phyloP scores from a whole-genome alignment of 768 basidiomycete species.

The Rhodosporidiobolus odoratus region DNA sequence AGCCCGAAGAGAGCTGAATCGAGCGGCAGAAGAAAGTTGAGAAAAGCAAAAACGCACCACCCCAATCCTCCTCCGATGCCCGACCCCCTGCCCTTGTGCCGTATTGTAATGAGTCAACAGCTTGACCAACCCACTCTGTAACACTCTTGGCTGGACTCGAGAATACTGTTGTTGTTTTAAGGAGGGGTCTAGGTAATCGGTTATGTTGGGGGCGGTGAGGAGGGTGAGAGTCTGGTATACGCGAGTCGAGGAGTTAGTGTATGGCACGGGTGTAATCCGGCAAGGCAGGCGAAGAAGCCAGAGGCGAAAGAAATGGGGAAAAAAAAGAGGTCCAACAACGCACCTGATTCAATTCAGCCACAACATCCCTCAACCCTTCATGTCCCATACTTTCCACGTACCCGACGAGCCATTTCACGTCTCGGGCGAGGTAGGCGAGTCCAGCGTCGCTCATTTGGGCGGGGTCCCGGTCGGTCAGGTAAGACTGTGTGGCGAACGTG shows the following conservation, averaged over 20 bases:
- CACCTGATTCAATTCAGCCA: slow-evolving; percentile 41
- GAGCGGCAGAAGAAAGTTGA: not conserved
- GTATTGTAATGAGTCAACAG: slow-evolving; percentile 40
- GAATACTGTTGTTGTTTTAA: slow-evolving; percentile 44
- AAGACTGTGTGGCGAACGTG: slow-evolving; percentile 28
- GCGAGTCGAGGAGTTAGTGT: too few species aligned
- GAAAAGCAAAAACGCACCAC: not conserved
- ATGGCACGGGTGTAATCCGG: too few species aligned
- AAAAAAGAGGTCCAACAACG: not conserved
- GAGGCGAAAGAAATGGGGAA: not conserved
- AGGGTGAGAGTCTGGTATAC: slow-evolving; percentile 33
- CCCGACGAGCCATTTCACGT: slow-evolving; percentile 38
- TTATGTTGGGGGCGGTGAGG: slow-evolving; percentile 24
- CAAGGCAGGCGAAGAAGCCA: not conserved
- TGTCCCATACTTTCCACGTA: slow-evolving; percentile 28
- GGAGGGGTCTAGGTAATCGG: slow-evolving; percentile 36
- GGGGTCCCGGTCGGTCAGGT: slow-evolving; percentile 38
- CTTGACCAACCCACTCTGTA: slow-evolving; percentile 46
- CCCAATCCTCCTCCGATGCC: slow-evolving; percentile 39
- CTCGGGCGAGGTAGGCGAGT: slow-evolving; percentile 32
- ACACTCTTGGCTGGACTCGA: slow-evolving; percentile 43
- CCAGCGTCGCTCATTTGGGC: slow-evolving; percentile 35
- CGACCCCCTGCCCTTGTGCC: slow-evolving; percentile 38
- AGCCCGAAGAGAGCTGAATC: not conserved
- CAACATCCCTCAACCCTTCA: slow-evolving; percentile 35